Evolutionary conservation across 2,329 filamentous ascomycete genomes (phyloP).

Genomic region (Colletotrichum neosansevieriae): DNA sequence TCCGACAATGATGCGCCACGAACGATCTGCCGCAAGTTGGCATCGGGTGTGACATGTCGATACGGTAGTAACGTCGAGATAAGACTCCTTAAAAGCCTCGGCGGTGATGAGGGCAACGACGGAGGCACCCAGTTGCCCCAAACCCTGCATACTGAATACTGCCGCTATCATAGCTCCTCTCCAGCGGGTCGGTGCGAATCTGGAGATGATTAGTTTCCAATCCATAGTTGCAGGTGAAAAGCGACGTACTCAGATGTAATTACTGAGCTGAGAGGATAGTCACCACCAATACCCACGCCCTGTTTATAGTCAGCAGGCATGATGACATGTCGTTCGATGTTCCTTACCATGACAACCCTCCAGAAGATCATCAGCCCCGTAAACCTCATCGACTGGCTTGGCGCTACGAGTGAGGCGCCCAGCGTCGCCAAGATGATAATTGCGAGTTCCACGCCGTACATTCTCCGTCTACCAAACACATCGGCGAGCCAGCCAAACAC

Average conservation of each 20-base stretch:
- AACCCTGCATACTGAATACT: slow-evolving; percentile 87
- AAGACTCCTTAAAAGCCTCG: slow-evolving; percentile 69
- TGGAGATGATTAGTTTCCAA: slow-evolving; percentile 44
- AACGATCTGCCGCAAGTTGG: slow-evolving; percentile 78
- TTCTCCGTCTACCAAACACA: slow-evolving; percentile 79
- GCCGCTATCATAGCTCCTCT: slow-evolving; percentile 86
- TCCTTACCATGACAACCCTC: slow-evolving; percentile 76
- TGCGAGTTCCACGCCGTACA: slow-evolving; percentile 84
- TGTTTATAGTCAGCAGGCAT: slow-evolving; percentile 40
- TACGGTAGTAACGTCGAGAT: slow-evolving; percentile 49
- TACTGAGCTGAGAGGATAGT: slow-evolving; percentile 84
- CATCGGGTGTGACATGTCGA: slow-evolving; percentile 72
- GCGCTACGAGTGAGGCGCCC: slow-evolving; percentile 72
- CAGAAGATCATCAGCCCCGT: slow-evolving; percentile 77
- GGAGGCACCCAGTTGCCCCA: slow-evolving; percentile 81
- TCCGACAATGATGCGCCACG: slow-evolving; percentile 85
- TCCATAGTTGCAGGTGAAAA: no score
- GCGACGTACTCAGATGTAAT: slow-evolving; percentile 77
- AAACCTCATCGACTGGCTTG: slow-evolving; percentile 70
- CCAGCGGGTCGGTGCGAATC: slow-evolving; percentile 85
- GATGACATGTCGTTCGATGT: background rate
- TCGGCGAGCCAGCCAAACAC: slow-evolving; percentile 84
- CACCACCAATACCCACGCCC: slow-evolving; percentile 82
- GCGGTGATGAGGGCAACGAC: slow-evolving; percentile 78
- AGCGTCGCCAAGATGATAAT: slow-evolving; percentile 80